Conservation (phyloP, 2,329 filamentous ascomycete genomes). For the Diplocarpon rosae region DNA sequence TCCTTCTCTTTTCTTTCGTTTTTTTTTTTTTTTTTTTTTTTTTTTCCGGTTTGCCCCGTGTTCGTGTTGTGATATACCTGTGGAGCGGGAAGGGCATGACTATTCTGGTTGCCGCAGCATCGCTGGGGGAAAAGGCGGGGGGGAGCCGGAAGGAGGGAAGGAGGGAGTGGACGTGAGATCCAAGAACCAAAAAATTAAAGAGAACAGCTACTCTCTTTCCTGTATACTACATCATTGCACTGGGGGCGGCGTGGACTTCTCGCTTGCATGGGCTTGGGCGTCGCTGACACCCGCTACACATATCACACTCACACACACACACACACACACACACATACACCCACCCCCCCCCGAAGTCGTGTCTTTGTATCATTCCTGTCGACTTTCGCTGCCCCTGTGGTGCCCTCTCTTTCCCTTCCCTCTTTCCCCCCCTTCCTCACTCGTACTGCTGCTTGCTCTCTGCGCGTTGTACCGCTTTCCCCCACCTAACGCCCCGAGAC, state of each 20-base stretch:
- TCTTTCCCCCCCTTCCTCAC: constrained; percentile 8
- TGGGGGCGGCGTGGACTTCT: constrained; percentile 21
- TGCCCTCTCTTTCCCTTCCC: constrained; percentile 20
- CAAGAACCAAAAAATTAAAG: no score
- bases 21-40: no score
- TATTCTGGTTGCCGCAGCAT: constrained; percentile 12
- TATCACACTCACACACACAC: no score
- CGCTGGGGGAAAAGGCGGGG: no score
- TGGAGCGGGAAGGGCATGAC: constrained; percentile 18
- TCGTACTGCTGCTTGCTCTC: constrained; percentile 9
- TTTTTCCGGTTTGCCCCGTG: no score
- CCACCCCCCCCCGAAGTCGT: constrained; percentile 21
- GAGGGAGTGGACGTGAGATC: no score
- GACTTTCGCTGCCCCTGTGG: no score
- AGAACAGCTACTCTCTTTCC: constrained; percentile 20
- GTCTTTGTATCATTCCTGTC: no score
- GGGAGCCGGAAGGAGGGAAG: no score
- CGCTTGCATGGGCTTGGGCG: constrained; percentile 7
- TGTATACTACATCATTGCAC: constrained; percentile 30
- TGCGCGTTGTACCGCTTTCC: no score
- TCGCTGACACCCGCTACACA: constrained; percentile 6
- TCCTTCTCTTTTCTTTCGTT: no score
- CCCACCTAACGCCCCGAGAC: constrained; percentile 23
- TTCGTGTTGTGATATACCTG: constrained; percentile 11
- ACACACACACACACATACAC: no score